phyloP scores from a whole-genome alignment of 2,329 filamentous ascomycete species.

The Botrytis fabae region DNA sequence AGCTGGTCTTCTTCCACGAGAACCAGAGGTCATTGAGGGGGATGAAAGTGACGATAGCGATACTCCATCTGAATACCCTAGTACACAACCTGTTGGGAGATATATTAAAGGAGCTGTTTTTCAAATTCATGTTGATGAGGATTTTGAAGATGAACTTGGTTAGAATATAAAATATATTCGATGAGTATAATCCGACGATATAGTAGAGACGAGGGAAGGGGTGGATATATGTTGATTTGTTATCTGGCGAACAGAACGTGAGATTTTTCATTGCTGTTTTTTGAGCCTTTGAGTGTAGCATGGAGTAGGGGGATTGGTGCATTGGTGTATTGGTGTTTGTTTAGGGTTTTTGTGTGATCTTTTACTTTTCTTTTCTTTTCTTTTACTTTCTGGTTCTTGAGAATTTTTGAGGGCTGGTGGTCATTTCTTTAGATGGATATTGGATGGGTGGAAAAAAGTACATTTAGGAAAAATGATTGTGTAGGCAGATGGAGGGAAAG shows the following conservation, averaged over 20 bases:
- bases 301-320: not conserved
- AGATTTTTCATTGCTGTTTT: not conserved
- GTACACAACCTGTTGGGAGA: slow-evolving; percentile 9
- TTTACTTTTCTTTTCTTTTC: not conserved
- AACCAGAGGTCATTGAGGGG: slow-evolving; percentile 7
- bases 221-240: not conserved
- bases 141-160: slow-evolving; percentile 20
- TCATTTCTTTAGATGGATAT: not conserved
- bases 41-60: slow-evolving; percentile 23
- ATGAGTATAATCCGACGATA: not conserved
- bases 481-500: not conserved
- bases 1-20: not conserved
- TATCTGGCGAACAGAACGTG: not conserved
- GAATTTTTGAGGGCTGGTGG: not conserved
- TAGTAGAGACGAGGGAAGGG: not conserved
- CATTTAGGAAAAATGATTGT: not conserved
- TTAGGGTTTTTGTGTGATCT: not conserved
- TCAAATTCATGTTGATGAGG: slow-evolving; percentile 25
- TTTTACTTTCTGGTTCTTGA: not conserved
- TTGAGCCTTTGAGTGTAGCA: not conserved
- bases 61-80: slow-evolving; percentile 26
- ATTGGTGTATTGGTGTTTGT: slow-evolving; percentile 3
- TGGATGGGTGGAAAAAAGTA: not conserved
- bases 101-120: slow-evolving; percentile 6
- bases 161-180: not conserved